Base-by-base conservation (phyloP, 306 rosid genomes). In the Cicer pinnatifidum region DNA sequence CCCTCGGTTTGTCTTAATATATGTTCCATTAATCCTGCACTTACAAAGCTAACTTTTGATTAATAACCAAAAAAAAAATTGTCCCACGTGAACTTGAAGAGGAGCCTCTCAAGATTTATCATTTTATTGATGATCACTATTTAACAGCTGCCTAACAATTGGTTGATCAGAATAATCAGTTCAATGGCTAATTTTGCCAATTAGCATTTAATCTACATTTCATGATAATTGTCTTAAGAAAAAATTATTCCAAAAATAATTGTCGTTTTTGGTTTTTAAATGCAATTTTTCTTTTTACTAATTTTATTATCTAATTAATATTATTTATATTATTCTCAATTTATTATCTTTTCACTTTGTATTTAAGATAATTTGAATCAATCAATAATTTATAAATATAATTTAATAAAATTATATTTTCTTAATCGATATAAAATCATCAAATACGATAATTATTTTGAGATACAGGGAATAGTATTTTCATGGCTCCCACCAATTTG, bases 401-500 rank as follows among this genome's bases (percentile, higher is more conserved):
- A 2, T 28, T 28, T 28, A 0, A 28, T 23, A 28, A 28, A 28
- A 23, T 2, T 23, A 23, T 23, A 23, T 23, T 23, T 28, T 28
- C 4, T 28, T 28, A 28, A 28, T 28, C 4, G 0, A 0, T 28
- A 28, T 28, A 28, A 28, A 28, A 28, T 28, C 33, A 3, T 28
- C 4, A 28, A 28, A 28, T 28, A 2, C 33, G 0, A 28, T 0
- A 28, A 28, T 28, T 28, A 3, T 28, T 28, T 28, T 28, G 33
- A 28, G 33, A 3, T 0, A 3, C 0, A 28, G 33, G 4, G 0
- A 3, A 3, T 11, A 58, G 40, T 11, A 81, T 75, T 62, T 73
- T 40, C 15, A 78, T 82, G 83, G 79, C 68, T 77, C 90, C 80
- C 81, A 85, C 87, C 7, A 70, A 20, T 72, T 59, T 87, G 82